A percentile compares a stretch with the other conserved stretches of the same genome.
Evolutionary conservation across 805 yeast genomes (phyloP).

Genomic region (Ogataea pignaliae): DNA sequence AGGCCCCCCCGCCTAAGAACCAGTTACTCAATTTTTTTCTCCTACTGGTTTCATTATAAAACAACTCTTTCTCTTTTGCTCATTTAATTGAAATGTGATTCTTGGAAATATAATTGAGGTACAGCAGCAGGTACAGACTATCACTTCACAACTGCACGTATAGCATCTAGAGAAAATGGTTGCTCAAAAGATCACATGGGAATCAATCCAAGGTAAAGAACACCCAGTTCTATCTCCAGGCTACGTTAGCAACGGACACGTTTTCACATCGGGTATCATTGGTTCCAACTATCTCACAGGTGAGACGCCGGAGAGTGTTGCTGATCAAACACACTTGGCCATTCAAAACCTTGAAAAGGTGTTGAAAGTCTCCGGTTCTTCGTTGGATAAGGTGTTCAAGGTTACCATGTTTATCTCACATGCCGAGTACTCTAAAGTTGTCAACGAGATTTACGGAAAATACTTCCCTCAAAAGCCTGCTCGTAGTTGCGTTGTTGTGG

Average conservation of each 20-base stretch:
- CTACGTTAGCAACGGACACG: constrained; percentile 19
- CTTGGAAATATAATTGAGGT: too few relatives aligned
- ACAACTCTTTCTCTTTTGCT: too few relatives aligned
- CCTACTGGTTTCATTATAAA: too few relatives aligned
- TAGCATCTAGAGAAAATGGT: constrained; percentile 7
- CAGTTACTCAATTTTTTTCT: too few relatives aligned
- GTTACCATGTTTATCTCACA: constrained; percentile 46
- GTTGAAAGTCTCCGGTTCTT: constrained; percentile 41
- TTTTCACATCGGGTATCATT: constrained; percentile 24
- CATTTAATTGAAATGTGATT: too few relatives aligned
- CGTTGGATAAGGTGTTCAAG: constrained; percentile 42
- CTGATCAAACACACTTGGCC: constrained; percentile 42
- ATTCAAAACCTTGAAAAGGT: constrained; percentile 39
- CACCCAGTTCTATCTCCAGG: constrained; percentile 22
- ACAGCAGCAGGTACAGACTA: too few relatives aligned
- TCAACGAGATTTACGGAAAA: constrained; percentile 43
- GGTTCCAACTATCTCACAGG: constrained; percentile 31
- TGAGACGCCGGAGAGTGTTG: constrained; percentile 38
- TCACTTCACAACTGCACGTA: too few relatives aligned
- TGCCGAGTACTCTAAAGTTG: constrained; percentile 36
- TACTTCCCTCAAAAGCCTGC: constrained; percentile 50
- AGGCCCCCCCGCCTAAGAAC: too few relatives aligned
- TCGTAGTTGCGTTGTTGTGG: constrained; percentile 47
- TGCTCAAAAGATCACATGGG: constrained; percentile 33
- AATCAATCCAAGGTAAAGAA: constrained; percentile 29